Percentiles rank a stretch among this genome's conserved stretches.
phyloP scores from a whole-genome alignment of 2,329 filamentous ascomycete species.

The Zasmidium angulare region DNA sequence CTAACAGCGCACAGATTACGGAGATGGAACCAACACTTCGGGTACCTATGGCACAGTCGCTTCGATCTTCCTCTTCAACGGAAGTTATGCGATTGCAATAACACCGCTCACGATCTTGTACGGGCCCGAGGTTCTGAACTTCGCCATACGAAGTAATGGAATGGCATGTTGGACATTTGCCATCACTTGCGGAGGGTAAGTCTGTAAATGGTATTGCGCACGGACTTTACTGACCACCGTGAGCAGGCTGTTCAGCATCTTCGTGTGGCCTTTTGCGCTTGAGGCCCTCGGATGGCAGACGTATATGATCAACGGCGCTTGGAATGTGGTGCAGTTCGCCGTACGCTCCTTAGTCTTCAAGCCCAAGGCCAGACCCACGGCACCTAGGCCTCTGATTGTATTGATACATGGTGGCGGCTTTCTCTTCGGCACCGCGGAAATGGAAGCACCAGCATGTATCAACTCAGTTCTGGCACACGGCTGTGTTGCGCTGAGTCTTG shows the following conservation, averaged over 20 bases:
- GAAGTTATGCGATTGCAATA: constrained; percentile 2
- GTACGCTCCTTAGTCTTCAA: too few species aligned
- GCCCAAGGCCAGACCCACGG: background rate
- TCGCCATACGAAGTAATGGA: too few species aligned
- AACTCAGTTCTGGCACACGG: constrained; percentile 31
- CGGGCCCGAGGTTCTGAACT: constrained; percentile 3
- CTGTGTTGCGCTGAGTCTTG: constrained; percentile 44
- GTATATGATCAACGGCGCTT: too few species aligned
- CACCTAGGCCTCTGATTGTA: constrained; percentile 32
- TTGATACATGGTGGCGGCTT: constrained; percentile 49
- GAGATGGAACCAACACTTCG: background rate
- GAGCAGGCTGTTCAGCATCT: too few species aligned
- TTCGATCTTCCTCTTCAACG: constrained; percentile 8
- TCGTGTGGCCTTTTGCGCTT: too few species aligned
- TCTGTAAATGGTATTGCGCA: too few species aligned
- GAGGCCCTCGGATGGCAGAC: too few species aligned
- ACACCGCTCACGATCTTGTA: constrained; percentile 3
- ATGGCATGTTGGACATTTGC: too few species aligned
- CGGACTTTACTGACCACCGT: too few species aligned
- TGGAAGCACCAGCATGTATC: constrained; percentile 31
- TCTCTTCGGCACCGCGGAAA: constrained; percentile 42
- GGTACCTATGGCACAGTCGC: constrained; percentile 6
- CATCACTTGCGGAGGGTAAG: too few species aligned
- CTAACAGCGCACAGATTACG: too few species aligned
- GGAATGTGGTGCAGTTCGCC: too few species aligned